phyloP scores from a whole-genome alignment of 2,329 filamentous ascomycete species.

The Fusarium sp. region DNA sequence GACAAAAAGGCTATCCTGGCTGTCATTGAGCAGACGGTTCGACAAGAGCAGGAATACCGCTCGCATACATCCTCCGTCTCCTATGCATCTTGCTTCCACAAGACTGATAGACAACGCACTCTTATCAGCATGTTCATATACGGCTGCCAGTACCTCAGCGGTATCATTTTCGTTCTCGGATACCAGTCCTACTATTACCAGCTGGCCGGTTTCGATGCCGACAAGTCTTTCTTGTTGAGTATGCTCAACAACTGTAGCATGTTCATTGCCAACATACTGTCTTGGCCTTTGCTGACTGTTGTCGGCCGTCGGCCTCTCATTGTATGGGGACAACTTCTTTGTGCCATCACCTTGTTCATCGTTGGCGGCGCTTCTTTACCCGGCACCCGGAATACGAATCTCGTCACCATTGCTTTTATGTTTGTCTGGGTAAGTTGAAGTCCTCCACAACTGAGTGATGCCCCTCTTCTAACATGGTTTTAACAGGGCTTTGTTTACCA shows the following conservation, averaged over 20 bases:
- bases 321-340: slow-evolving; percentile 6
- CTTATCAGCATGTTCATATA: slow-evolving; percentile 11
- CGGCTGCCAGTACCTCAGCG: slow-evolving; percentile 1
- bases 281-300: slow-evolving; percentile 6
- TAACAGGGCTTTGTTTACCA: slow-evolving; percentile 7
- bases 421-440: slow-evolving; percentile 9
- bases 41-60: slow-evolving; percentile 2
- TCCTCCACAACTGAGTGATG: no score
- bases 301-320: slow-evolving; percentile 9
- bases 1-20: not conserved
- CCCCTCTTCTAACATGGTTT: not conserved
- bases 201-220: slow-evolving; percentile 1
- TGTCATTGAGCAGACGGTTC: slow-evolving; percentile 1
- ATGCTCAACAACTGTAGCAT: slow-evolving; percentile 14
- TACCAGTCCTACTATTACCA: slow-evolving; percentile 15
- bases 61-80: not conserved
- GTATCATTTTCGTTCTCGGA: slow-evolving; percentile 7
- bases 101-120: slow-evolving; percentile 5
- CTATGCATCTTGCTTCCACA: slow-evolving; percentile 1
- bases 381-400: not conserved
- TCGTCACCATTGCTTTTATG: slow-evolving; percentile 10
- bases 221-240: slow-evolving; percentile 4
- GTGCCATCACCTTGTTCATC: slow-evolving; percentile 4
- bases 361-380: slow-evolving; percentile 5
- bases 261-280: slow-evolving; percentile 15